Evolutionary conservation across 2,329 filamentous ascomycete species (phyloP).

Genomic region (Dactylellina leptospora): DNA sequence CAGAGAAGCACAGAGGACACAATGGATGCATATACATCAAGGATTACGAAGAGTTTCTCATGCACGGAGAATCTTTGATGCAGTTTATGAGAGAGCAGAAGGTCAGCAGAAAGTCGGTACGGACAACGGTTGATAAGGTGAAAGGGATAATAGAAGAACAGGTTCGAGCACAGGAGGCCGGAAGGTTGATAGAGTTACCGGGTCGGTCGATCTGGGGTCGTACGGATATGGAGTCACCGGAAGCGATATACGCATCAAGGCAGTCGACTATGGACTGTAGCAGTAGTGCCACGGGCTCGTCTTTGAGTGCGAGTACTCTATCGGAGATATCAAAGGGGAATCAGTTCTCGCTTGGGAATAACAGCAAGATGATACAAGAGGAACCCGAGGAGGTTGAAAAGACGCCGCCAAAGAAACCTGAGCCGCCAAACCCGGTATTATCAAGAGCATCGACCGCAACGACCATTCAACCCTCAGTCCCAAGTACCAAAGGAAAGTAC

Average conservation of each 20-base stretch:
- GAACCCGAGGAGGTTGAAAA: neutral
- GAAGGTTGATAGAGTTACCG: conserved; percentile 33
- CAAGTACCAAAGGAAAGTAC: conserved; percentile 25
- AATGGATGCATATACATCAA: conserved; percentile 37
- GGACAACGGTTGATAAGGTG: conserved; percentile 26
- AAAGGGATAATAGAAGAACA: conserved; percentile 33
- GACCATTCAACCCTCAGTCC: conserved; percentile 25
- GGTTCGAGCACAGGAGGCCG: conserved; percentile 23
- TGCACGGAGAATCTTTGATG: conserved; percentile 40
- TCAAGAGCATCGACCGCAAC: conserved; percentile 34
- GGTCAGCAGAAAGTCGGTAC: conserved; percentile 48
- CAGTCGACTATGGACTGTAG: conserved; percentile 37
- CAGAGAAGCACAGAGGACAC: conserved; percentile 36
- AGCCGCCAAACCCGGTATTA: conserved; percentile 7
- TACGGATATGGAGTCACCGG: conserved; percentile 45
- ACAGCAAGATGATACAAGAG: conserved; percentile 40
- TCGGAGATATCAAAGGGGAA: conserved; percentile 48
- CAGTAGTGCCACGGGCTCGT: conserved; percentile 44
- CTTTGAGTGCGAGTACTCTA: conserved; percentile 38
- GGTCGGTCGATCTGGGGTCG: conserved; percentile 36
- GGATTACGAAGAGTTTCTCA: conserved; percentile 47
- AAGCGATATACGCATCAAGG: conserved; percentile 29
- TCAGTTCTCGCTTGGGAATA: conserved; percentile 41
- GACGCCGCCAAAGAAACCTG: neutral
- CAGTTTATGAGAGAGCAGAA: conserved; percentile 31